Conservation (phyloP, 208 protist genomes). For the Leishmania tarentolae region DNA sequence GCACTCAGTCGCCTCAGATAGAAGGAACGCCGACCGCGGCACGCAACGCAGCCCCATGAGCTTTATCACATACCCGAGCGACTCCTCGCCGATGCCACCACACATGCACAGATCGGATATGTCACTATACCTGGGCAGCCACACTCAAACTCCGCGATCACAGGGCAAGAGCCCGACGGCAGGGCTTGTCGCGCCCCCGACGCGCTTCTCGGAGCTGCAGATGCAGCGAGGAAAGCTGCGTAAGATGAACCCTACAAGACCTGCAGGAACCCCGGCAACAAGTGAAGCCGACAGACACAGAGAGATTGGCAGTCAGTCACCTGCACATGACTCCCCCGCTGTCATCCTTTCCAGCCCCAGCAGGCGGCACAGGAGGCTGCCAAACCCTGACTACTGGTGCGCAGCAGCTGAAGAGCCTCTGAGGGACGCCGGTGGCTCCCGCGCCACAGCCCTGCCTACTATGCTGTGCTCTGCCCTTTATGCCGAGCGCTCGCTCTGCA, state of each 20-base stretch:
- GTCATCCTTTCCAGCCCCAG: background rate
- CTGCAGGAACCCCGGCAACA: background rate
- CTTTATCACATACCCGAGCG: background rate
- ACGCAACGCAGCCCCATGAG: background rate
- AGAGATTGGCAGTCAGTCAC: background rate
- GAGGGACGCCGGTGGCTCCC: background rate
- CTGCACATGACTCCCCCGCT: background rate
- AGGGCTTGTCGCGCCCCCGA: background rate
- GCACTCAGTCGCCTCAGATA: background rate
- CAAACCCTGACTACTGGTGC: background rate
- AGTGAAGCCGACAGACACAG: background rate
- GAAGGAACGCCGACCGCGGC: background rate
- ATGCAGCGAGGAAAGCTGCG: background rate
- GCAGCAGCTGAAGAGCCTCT: conserved; percentile 2
- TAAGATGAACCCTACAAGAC: background rate
- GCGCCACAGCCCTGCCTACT: background rate
- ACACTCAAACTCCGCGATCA: background rate
- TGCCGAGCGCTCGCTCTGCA: background rate
- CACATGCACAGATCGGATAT: background rate
- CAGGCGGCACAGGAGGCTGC: background rate
- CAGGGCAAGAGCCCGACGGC: background rate
- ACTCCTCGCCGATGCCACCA: background rate
- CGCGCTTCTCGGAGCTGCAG: background rate
- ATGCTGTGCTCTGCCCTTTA: background rate
- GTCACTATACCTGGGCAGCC: background rate